These are phyloP conservation scores for Fusarium sp. DNA, from an alignment of 2,329 filamentous ascomycete genomes.

Conservation along the genomic window DNA sequence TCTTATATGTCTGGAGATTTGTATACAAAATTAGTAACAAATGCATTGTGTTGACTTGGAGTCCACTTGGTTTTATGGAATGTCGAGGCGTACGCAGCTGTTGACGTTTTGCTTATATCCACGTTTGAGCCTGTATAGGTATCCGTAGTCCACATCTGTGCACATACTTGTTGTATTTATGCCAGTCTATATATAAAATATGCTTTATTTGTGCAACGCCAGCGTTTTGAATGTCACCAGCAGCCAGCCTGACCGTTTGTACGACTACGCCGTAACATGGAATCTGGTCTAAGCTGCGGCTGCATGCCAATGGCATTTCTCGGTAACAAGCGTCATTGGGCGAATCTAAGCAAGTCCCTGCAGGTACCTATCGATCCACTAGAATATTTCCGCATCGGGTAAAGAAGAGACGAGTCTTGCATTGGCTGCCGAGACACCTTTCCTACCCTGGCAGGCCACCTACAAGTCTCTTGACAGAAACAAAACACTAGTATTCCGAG, in stretches of 20 bases:
- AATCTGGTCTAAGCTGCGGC: not conserved
- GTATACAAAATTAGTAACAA: slow-evolving; percentile 23
- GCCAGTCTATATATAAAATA: slow-evolving; percentile 1
- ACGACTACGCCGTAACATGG: slow-evolving; percentile 25
- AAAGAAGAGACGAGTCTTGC: slow-evolving; percentile 35
- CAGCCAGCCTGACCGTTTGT: slow-evolving; percentile 25
- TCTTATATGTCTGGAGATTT: slow-evolving; percentile 20
- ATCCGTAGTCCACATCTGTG: not conserved
- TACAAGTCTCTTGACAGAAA: slow-evolving; percentile 22
- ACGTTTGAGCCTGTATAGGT: too few relatives aligned
- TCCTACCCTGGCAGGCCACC: slow-evolving; percentile 16
- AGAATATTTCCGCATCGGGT: slow-evolving; percentile 24
- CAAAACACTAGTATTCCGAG: not conserved
- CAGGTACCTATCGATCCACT: slow-evolving; percentile 36
- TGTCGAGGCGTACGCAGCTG: not conserved
- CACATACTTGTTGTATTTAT: slow-evolving; percentile 8
- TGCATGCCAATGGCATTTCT: slow-evolving; percentile 34
- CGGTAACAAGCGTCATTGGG: slow-evolving; percentile 36
- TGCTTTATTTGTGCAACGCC: slow-evolving; percentile 22
- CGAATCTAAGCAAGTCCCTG: slow-evolving; percentile 32
- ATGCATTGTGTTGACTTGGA: slow-evolving; percentile 1
- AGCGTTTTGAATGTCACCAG: slow-evolving; percentile 11
- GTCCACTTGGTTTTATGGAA: slow-evolving; percentile 6
- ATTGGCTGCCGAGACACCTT: slow-evolving; percentile 31
- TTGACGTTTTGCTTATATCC: not conserved